phyloP scores from a whole-genome alignment of 1,139 yeast species.

The Geotrichum citri-aurantii region DNA sequence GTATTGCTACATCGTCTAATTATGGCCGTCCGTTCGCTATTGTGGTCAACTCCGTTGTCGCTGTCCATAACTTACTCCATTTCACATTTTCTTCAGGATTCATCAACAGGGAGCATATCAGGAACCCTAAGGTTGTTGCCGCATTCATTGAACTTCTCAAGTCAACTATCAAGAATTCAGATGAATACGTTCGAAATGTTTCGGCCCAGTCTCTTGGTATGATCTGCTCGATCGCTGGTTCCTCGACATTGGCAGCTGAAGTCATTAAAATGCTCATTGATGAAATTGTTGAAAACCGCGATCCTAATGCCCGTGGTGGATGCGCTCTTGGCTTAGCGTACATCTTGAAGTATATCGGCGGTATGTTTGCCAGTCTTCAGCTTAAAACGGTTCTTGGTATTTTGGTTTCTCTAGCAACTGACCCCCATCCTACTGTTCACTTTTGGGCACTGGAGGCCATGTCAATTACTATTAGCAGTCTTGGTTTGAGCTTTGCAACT shows the following conservation, averaged over 20 bases:
- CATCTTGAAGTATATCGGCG: constrained; percentile 48
- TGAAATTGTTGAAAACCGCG: constrained; percentile 52
- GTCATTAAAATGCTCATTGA: constrained; percentile 53
- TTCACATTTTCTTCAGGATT: constrained; percentile 15
- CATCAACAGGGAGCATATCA: constrained; percentile 21
- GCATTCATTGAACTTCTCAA: constrained; percentile 56
- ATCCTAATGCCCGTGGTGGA: constrained; percentile 65
- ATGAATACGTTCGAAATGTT: constrained; percentile 39
- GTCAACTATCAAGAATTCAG: constrained; percentile 38
- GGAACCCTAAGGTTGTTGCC: constrained; percentile 36
- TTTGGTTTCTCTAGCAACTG: constrained; percentile 55
- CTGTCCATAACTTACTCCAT: constrained; percentile 54
- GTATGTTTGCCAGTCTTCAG: constrained; percentile 37
- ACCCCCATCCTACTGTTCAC: constrained; percentile 83
- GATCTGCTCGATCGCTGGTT: constrained; percentile 43
- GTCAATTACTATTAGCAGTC: constrained; percentile 48
- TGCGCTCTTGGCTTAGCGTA: constrained; percentile 55
- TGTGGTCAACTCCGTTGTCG: constrained; percentile 55
- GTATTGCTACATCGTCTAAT: neutral
- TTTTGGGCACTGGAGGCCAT: constrained; percentile 63
- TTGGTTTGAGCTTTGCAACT: constrained; percentile 47
- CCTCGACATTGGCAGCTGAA: constrained; percentile 39
- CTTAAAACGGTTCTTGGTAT: constrained; percentile 50
- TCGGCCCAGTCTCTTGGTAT: constrained; percentile 69
- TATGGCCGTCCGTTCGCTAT: constrained; percentile 39